A percentile compares a stretch with the other conserved stretches of the same genome.
phyloP scores from a whole-genome alignment of 2,329 filamentous ascomycete genomes.

The Colletotrichum sp. region DNA sequence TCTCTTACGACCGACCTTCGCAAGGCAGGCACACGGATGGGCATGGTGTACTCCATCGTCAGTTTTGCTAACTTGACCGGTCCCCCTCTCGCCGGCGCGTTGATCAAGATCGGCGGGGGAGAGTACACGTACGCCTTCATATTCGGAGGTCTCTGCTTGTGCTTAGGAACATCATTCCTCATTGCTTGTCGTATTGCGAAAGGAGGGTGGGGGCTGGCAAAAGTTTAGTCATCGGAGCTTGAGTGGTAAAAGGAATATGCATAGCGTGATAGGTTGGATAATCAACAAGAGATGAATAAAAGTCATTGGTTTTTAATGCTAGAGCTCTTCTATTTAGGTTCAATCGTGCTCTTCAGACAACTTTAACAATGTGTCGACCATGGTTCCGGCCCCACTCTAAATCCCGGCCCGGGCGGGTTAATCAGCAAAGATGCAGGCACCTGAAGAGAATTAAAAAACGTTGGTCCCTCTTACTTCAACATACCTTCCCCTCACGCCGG shows the following conservation, averaged over 20 bases:
- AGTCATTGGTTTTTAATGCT: background rate
- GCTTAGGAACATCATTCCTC: background rate
- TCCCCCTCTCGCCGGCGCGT: conserved; percentile 54
- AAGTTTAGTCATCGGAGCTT: background rate
- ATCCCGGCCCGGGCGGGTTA: background rate
- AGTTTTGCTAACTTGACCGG: conserved; percentile 58
- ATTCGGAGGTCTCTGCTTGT: background rate
- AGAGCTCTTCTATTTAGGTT: background rate
- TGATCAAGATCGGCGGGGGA: conserved; percentile 42
- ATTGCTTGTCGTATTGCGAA: background rate
- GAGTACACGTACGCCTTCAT: background rate
- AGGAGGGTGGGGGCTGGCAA: background rate
- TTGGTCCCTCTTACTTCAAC: background rate
- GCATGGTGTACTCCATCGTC: conserved; percentile 56
- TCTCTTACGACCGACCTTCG: conserved; percentile 56
- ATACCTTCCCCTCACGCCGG: background rate
- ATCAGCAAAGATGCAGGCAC: background rate
- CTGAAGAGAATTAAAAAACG: background rate
- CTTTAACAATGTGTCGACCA: background rate
- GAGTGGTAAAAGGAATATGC: background rate
- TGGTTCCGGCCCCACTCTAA: background rate
- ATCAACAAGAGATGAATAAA: background rate
- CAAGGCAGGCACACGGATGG: conserved; percentile 59
- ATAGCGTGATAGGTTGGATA: background rate
- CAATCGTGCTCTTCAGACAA: background rate